Base-by-base conservation (phyloP, 2,329 filamentous ascomycete genomes). In the Microsporum ferrugineum region DNA sequence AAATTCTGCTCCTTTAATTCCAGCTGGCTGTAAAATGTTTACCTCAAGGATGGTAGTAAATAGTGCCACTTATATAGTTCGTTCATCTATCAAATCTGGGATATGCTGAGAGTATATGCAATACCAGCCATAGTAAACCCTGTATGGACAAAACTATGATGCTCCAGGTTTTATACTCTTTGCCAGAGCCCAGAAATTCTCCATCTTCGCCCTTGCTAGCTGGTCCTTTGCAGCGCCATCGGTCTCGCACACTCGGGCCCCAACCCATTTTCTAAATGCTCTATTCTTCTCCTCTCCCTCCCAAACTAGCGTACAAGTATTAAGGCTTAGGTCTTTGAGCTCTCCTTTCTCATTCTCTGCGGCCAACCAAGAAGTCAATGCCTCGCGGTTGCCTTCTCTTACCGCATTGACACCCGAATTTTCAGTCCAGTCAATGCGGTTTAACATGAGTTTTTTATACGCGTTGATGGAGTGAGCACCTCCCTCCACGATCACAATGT, bases 371-470 rank as follows among this genome's bases (percentile, higher is more conserved):
- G 79, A 72, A 17, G 85, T 84, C 55, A 85, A 79, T 1, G 82
- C 81, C 62, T 82, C 83, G 61, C 81, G 79, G 61, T 85, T 86
- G 41, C 80, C 81, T 63, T 85, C 77, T 60, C 76, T 74, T 36
- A 73, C 76, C 7, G 69, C 80, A 47, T 84, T 80, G 0, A 91
- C 86, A 1, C 85, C 85, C 0, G 84, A 82, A 67, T 95, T 96
- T 71, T 97, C 91, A 1, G 88, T 88, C 94, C 95, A 99, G 73
- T 95, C 88, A 69, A 97, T 91, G 56, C 94, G 90, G 67, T 92
- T 87, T 49, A 95, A 79, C 89, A 99, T 91, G 34, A 99, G 80
- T 72, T 96, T 96, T 73, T 88, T 90, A 79, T 92, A 97, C 64
- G 87, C 86, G 59, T 84, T 85, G 71, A 94, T 88, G 62, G 87